A percentile compares a stretch with the other conserved stretches of the same genome.
Conservation (phyloP, 73 alveolate species). For the Paramecium bursaria region DNA sequence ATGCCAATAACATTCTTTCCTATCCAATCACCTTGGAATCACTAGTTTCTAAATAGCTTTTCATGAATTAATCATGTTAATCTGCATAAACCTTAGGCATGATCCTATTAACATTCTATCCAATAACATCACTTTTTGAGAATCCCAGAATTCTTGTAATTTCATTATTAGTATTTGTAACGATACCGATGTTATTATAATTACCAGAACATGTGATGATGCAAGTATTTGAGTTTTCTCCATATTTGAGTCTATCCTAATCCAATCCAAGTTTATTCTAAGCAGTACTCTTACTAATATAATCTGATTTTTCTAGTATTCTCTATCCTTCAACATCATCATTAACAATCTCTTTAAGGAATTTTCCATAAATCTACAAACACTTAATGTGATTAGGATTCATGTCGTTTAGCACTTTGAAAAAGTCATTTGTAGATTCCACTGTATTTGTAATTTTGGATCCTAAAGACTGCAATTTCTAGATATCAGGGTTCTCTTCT, state of each 20-base stretch:
- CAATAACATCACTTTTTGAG: constrained; percentile 66
- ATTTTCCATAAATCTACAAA: constrained; percentile 66
- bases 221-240: constrained; percentile 70
- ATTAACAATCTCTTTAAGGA: constrained; percentile 62
- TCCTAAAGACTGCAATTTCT: constrained; percentile 63
- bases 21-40: constrained; percentile 69
- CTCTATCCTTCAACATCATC: constrained; percentile 71
- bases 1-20: constrained; percentile 58
- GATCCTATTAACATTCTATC: constrained; percentile 65
- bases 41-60: constrained; percentile 68
- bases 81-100: constrained; percentile 71
- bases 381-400: constrained; percentile 70
- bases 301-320: constrained; percentile 65
- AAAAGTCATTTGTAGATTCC: constrained; percentile 64
- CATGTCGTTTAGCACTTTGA: constrained; percentile 64
- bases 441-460: constrained; percentile 67
- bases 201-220: constrained; percentile 70
- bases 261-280: constrained; percentile 63
- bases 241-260: constrained; percentile 68
- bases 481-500: constrained; percentile 71
- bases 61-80: constrained; percentile 66
- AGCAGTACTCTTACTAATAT: constrained; percentile 58
- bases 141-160: constrained; percentile 68
- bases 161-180: constrained; percentile 61
- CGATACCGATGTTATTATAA: constrained; percentile 65